phyloP scores from a whole-genome alignment of 768 basidiomycete species.

The Mycena belliarum region DNA sequence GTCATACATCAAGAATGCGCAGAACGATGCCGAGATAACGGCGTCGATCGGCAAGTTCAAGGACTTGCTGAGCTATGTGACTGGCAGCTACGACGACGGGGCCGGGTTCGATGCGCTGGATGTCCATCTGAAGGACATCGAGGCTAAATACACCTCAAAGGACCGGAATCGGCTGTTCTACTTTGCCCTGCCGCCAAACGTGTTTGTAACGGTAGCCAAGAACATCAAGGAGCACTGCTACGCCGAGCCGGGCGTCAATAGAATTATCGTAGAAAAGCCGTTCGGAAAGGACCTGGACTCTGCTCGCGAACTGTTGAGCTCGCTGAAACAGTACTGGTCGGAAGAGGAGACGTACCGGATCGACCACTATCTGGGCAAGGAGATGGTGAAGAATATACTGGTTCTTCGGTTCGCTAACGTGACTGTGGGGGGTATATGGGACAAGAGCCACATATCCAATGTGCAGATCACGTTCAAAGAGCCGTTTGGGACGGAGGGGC shows the following conservation, averaged over 20 bases:
- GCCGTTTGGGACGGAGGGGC: constrained; percentile 98
- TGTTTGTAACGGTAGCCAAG: constrained; percentile 87
- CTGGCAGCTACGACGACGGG: constrained; percentile 87
- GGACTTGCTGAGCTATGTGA: constrained; percentile 72
- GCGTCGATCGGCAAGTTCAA: constrained; percentile 83
- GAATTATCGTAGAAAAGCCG: constrained; percentile 97
- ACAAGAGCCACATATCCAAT: constrained; percentile 93
- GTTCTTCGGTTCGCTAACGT: constrained; percentile 95
- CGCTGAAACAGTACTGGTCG: constrained; percentile 84
- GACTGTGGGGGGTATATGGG: constrained; percentile 80
- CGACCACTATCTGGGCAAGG: constrained; percentile 99
- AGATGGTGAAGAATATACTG: constrained; percentile 99
- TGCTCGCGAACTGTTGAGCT: constrained; percentile 71
- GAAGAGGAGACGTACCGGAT: constrained; percentile 99
- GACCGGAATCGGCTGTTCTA: constrained; percentile 88
- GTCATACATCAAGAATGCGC: constrained; percentile 80
- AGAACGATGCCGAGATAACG: constrained; percentile 57
- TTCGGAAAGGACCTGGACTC: constrained; percentile 95
- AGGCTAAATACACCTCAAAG: constrained; percentile 63
- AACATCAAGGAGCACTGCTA: constrained; percentile 86
- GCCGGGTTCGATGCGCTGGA: constrained; percentile 77
- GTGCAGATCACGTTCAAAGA: constrained; percentile 99
- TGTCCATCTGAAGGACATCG: constrained; percentile 74
- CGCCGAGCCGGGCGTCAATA: constrained; percentile 65
- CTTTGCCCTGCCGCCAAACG: constrained; percentile 92